phyloP scores from a whole-genome alignment of 345 rosid genomes.

The Draba incana region DNA sequence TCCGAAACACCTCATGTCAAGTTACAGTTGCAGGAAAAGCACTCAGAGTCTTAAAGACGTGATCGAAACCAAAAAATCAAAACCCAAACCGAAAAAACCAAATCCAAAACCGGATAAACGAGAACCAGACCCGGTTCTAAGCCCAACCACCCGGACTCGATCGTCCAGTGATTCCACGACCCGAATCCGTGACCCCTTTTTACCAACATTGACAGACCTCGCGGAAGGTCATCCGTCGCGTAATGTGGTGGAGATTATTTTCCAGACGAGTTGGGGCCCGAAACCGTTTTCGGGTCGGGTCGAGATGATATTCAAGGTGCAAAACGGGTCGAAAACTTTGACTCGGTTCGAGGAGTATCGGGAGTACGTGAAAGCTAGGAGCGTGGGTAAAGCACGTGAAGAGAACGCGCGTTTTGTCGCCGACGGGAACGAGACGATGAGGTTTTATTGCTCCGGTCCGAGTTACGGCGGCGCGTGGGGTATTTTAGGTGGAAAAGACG shows the following conservation, averaged over 20 bases:
- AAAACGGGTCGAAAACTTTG: slow-evolving; percentile 67
- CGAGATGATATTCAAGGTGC: slow-evolving; percentile 91
- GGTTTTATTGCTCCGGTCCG: slow-evolving; percentile 86
- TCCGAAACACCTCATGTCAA: slow-evolving; percentile 51
- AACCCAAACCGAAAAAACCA: slow-evolving; percentile 35
- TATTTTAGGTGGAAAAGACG: slow-evolving; percentile 33
- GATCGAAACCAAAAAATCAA: slow-evolving; percentile 51
- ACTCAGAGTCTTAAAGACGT: slow-evolving; percentile 74
- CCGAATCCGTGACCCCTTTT: slow-evolving; percentile 49
- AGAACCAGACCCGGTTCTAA: slow-evolving; percentile 42
- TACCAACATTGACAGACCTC: slow-evolving; percentile 74
- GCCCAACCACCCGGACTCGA: slow-evolving; percentile 41
- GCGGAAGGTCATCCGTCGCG: slow-evolving; percentile 88
- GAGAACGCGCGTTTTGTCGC: slow-evolving; percentile 84
- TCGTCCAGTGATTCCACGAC: slow-evolving; percentile 35
- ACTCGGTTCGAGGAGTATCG: slow-evolving; percentile 94
- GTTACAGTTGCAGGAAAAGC: slow-evolving; percentile 68
- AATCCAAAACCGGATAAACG: slow-evolving; percentile 32
- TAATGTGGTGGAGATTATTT: slow-evolving; percentile 92
- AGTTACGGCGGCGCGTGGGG: slow-evolving; percentile 45
- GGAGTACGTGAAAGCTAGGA: slow-evolving; percentile 61
- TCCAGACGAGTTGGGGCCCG: slow-evolving; percentile 91
- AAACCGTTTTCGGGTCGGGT: slow-evolving; percentile 74
- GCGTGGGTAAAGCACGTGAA: slow-evolving; percentile 56
- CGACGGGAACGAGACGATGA: slow-evolving; percentile 97